phyloP scores from a whole-genome alignment of 2,329 filamentous ascomycete species.

The Nemania diffusa region DNA sequence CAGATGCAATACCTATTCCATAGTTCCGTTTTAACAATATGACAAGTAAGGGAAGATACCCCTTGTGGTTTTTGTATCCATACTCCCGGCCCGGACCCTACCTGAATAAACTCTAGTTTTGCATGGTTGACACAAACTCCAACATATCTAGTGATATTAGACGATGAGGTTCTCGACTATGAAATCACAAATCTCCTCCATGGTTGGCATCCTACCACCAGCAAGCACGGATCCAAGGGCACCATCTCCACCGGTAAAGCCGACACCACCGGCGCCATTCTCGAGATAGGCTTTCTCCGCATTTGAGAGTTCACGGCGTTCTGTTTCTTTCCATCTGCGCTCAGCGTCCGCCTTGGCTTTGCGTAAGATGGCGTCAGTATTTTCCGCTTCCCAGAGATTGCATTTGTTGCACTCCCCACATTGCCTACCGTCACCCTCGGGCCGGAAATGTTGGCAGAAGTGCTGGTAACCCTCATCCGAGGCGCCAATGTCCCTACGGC shows the following conservation, averaged over 20 bases:
- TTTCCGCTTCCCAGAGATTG: constrained; percentile 81
- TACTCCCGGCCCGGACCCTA: not conserved
- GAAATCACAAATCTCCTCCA: constrained; percentile 48
- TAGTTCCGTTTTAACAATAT: not conserved
- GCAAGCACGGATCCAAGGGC: constrained; percentile 34
- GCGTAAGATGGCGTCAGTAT: constrained; percentile 73
- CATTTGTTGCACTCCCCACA: constrained; percentile 85
- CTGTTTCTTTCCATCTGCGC: constrained; percentile 73
- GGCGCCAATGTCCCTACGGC: constrained; percentile 77
- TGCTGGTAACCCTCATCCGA: constrained; percentile 82
- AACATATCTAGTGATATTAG: constrained; percentile 33
- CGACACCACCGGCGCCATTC: constrained; percentile 55
- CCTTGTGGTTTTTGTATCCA: constrained; percentile 7
- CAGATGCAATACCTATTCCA: constrained; percentile 25
- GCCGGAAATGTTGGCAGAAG: constrained; percentile 95
- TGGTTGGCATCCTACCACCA: constrained; percentile 40
- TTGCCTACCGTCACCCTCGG: constrained; percentile 74
- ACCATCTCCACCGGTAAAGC: constrained; percentile 22
- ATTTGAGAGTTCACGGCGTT: constrained; percentile 66
- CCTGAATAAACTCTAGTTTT: constrained; percentile 18
- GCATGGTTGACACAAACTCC: constrained; percentile 1
- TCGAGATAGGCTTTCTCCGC: constrained; percentile 67
- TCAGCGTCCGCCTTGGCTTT: constrained; percentile 78
- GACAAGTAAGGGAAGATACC: constrained; percentile 3
- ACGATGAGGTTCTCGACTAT: constrained; percentile 47